Conservation (phyloP, 1,284 basidiomycete genomes). For the Leccinum subrobustum region DNA sequence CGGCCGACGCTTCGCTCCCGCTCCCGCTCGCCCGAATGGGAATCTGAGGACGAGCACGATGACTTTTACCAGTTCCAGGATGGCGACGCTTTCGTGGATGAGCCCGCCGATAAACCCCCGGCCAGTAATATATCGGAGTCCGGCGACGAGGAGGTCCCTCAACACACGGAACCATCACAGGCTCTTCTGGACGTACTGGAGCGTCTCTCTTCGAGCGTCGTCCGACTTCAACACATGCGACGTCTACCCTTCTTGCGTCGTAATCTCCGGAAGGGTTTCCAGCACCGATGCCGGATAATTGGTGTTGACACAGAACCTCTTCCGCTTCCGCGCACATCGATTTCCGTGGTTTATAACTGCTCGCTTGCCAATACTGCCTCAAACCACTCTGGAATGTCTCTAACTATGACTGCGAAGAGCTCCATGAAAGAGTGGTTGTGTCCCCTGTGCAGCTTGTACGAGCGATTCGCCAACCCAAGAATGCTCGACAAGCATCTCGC, state of each 20-base stretch:
- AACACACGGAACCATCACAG: conserved; percentile 17
- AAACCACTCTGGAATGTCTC: conserved; percentile 2
- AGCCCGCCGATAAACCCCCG: background rate
- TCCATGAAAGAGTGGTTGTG: conserved; percentile 48
- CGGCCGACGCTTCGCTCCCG: background rate
- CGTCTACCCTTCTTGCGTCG: conserved; percentile 54
- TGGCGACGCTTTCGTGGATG: conserved; percentile 7
- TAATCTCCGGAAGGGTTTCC: conserved; percentile 49
- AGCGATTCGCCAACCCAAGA: conserved; percentile 44
- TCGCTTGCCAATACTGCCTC: background rate
- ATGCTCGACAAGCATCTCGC: conserved; percentile 54
- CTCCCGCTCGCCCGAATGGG: background rate
- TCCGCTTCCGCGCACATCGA: conserved; percentile 14
- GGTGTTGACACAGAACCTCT: conserved; percentile 19
- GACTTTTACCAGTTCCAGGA: background rate
- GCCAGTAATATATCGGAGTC: conserved; percentile 12
- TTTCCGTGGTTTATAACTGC: conserved; percentile 34
- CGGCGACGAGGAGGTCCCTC: conserved; percentile 4
- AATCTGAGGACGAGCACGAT: conserved; percentile 7
- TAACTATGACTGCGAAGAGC: conserved; percentile 9
- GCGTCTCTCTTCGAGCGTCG: conserved; percentile 7
- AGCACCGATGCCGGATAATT: conserved; percentile 29
- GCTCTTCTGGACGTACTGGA: conserved; percentile 26
- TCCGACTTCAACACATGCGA: conserved; percentile 23
- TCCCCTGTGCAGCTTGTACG: conserved; percentile 59